Base-by-base conservation (phyloP, 805 yeast species). In the Metschnikowia hibisci region DNA sequence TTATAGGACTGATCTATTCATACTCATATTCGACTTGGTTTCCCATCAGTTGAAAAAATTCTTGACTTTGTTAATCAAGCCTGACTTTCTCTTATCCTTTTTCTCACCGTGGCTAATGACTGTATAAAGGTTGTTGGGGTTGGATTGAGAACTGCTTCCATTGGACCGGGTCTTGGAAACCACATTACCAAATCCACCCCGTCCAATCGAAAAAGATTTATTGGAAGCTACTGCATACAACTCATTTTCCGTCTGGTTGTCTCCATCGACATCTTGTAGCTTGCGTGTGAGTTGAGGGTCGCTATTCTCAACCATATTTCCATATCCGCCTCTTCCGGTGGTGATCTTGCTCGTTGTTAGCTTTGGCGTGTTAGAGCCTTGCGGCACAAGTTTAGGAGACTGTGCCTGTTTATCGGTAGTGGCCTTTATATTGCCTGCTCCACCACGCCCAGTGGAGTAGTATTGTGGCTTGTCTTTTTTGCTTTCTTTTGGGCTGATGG, bases 321-420 rank as follows among this genome's bases (percentile, higher is more conserved):
- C 91, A 39, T 77, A 81, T 6, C 91, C 91, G 6, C 91, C 91
- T 51, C 91, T 71, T 15, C 90, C 91, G 1, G 89, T 84, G 20
- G 85, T 74, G 55, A 78, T 76, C 20, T 77, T 74, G 23, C 76
- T 74, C 14, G 76, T 75, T 18, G 76, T 60, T 26, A 80, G 67
- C 53, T 67, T 74, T 22, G 89, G 88, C 12, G 84, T 78, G 48
- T 74, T 77, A 4, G 81, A 73, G 3, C 85, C 84, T 50, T 75
- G 79, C 2, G 78, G 77, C 3, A 73, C 78, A 26, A 78, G 67
- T 38, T 71, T 76, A 3, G 84, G 84, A 7, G 78, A 69, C 23
- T 35, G 23, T 3, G 23, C 23, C 3, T 80, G 80, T 20, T 67
- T 60, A 26, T 66, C 60, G 31, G 57, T 52, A 10, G 77, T 58